Evolutionary conservation across 176 grass and related monocot genomes (phyloP).

Genomic region (Zizania latifolia): DNA sequence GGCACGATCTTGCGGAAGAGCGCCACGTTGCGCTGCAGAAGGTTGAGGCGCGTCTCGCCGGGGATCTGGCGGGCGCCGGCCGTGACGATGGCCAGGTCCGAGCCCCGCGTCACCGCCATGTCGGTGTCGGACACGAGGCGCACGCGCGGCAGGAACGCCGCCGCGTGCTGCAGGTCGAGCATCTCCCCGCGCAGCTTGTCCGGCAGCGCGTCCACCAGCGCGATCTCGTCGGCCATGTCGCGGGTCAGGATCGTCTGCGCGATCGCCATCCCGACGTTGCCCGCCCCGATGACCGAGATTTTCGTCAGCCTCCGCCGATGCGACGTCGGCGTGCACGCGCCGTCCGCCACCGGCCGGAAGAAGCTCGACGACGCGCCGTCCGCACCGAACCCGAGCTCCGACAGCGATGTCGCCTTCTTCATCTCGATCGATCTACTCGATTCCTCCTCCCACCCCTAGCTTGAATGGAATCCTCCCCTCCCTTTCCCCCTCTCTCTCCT

Average conservation of each 20-base stretch:
- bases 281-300: slow-evolving; percentile 64
- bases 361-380: slow-evolving; percentile 32
- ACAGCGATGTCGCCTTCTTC: slow-evolving; percentile 56
- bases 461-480: not conserved
- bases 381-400: slow-evolving; percentile 57
- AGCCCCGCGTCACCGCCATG: slow-evolving; percentile 33
- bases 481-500: no score
- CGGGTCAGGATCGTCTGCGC: slow-evolving; percentile 91
- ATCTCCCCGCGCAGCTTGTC: slow-evolving; percentile 88
- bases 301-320: slow-evolving; percentile 43
- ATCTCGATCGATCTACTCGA: no score
- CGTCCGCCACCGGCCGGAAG: slow-evolving; percentile 34
- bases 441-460: no score
- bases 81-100: slow-evolving; percentile 63
- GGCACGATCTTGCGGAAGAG: slow-evolving; percentile 63
- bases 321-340: not conserved
- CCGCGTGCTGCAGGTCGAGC: slow-evolving; percentile 96
- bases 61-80: slow-evolving; percentile 64
- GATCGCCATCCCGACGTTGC: slow-evolving; percentile 98
- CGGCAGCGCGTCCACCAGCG: slow-evolving; percentile 67
- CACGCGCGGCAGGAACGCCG: slow-evolving; percentile 81
- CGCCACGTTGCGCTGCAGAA: slow-evolving; percentile 55
- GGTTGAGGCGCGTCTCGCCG: slow-evolving; percentile 47
- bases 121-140: slow-evolving; percentile 52
- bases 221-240: slow-evolving; percentile 79